Evolutionary conservation across 768 basidiomycete species (phyloP).

Genomic region (Mycena haematopus): DNA sequence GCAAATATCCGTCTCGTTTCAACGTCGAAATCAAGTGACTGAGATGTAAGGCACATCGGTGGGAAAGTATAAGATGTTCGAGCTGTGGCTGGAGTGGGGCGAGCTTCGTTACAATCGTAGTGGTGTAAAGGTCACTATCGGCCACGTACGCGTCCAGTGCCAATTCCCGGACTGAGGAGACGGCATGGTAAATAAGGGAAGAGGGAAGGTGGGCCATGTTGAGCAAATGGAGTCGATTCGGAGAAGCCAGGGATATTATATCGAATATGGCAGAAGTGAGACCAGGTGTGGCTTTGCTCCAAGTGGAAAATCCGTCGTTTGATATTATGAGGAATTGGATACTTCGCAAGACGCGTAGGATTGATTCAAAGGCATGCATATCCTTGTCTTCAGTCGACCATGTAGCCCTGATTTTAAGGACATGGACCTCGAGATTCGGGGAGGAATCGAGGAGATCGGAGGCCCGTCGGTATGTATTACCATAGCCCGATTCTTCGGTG

Average conservation of each 20-base stretch:
- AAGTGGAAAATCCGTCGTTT: neutral
- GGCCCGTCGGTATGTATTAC: constrained; percentile 2
- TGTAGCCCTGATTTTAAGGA: neutral
- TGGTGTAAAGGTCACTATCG: too few relatives aligned
- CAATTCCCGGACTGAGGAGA: neutral
- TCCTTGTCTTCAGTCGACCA: neutral
- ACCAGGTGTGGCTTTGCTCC: neutral
- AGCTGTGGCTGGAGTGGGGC: neutral
- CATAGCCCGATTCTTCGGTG: neutral
- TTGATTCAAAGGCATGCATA: neutral
- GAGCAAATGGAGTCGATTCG: constrained; percentile 7
- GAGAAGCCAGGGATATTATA: neutral
- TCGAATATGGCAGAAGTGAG: neutral
- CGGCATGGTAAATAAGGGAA: constrained; percentile 3
- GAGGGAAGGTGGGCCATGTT: neutral
- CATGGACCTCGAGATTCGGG: constrained; percentile 5
- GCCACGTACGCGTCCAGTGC: neutral
- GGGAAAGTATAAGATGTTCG: constrained; percentile 5
- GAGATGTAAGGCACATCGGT: neutral
- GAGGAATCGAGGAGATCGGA: neutral
- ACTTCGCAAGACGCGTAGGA: constrained; percentile 2
- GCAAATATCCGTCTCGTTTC: neutral
- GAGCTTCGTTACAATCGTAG: too few relatives aligned
- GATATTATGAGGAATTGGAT: constrained; percentile 7
- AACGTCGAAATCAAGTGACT: neutral